phyloP scores from a whole-genome alignment of 208 protist species.

The Crithidia sp. region DNA sequence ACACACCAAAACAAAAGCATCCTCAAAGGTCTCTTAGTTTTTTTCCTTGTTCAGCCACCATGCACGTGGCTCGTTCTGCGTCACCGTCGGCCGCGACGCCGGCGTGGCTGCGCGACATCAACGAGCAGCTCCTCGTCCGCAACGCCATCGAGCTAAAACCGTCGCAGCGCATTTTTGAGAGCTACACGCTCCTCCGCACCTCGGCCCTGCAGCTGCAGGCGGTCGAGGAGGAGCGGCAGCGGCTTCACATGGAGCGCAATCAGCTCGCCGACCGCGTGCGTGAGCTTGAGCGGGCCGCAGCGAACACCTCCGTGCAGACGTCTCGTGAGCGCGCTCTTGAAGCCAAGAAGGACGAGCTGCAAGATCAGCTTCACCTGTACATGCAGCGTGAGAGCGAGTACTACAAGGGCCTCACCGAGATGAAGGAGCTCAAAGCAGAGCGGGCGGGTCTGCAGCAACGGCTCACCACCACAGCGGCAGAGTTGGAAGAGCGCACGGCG shows the following conservation, averaged over 20 bases:
- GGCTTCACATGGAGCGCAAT: constrained; percentile 39
- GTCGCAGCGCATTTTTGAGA: constrained; percentile 46
- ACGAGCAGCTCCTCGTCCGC: constrained; percentile 52
- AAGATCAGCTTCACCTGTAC: constrained; percentile 51
- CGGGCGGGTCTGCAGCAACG: constrained; percentile 24
- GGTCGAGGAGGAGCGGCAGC: constrained; percentile 40
- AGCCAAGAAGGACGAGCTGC: constrained; percentile 45
- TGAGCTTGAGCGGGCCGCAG: constrained; percentile 51
- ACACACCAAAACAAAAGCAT: no score
- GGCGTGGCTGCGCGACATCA: constrained; percentile 41
- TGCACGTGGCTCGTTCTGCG: constrained; percentile 11
- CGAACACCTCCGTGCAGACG: constrained; percentile 43
- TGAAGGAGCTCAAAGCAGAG: constrained; percentile 30
- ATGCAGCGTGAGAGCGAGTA: constrained; percentile 58
- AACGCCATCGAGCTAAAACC: constrained; percentile 63
- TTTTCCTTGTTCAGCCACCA: no score
- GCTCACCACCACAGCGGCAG: constrained; percentile 20
- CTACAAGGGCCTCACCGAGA: constrained; percentile 52
- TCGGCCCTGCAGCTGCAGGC: constrained; percentile 45
- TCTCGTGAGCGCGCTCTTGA: constrained; percentile 56
- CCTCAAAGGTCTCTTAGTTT: no score
- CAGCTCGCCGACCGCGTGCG: constrained; percentile 47
- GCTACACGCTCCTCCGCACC: constrained; percentile 44
- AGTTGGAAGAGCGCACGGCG: constrained; percentile 47
- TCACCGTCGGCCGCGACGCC: constrained; percentile 3